These are phyloP conservation scores for Blastobotrys muscicola DNA, from an alignment of 805 yeast species.

Conservation along the genomic window DNA sequence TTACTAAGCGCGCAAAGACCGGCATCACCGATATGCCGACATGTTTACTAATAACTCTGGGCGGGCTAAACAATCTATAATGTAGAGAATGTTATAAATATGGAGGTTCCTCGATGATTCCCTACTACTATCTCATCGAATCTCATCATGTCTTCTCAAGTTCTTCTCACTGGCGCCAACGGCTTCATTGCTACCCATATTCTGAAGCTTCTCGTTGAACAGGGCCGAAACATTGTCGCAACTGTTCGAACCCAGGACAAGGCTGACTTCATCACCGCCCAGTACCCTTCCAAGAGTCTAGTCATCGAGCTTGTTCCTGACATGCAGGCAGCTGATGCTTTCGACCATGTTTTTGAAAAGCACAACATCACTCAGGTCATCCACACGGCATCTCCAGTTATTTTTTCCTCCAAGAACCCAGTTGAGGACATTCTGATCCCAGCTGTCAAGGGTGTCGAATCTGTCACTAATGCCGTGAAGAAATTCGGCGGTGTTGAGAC, in stretches of 20 bases:
- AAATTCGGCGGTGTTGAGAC: conserved; percentile 30
- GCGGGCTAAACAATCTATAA: too few relatives aligned
- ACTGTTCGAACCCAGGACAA: conserved; percentile 37
- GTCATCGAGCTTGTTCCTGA: conserved; percentile 25
- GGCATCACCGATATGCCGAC: too few relatives aligned
- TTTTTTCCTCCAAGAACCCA: conserved; percentile 34
- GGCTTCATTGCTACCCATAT: conserved; percentile 18
- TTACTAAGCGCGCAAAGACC: too few relatives aligned
- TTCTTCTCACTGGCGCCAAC: conserved; percentile 18
- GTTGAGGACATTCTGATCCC: conserved; percentile 34
- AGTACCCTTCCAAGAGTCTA: conserved; percentile 19
- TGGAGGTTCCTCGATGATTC: too few relatives aligned
- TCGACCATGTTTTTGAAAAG: conserved; percentile 36
- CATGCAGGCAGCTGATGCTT: conserved; percentile 32
- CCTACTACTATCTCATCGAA: background rate
- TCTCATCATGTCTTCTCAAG: conserved; percentile 3
- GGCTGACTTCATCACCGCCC: conserved; percentile 14
- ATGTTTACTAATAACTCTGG: too few relatives aligned
- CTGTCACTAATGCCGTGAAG: conserved; percentile 33
- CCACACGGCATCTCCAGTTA: conserved; percentile 36
- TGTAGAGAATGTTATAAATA: too few relatives aligned
- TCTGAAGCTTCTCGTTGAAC: conserved; percentile 27
- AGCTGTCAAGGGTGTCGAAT: conserved; percentile 37
- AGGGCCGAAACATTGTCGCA: conserved; percentile 37
- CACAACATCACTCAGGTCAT: conserved; percentile 28